These are phyloP conservation scores for Scedosporium boydii DNA, from an alignment of 2,329 filamentous ascomycete species.

Conservation along the genomic window DNA sequence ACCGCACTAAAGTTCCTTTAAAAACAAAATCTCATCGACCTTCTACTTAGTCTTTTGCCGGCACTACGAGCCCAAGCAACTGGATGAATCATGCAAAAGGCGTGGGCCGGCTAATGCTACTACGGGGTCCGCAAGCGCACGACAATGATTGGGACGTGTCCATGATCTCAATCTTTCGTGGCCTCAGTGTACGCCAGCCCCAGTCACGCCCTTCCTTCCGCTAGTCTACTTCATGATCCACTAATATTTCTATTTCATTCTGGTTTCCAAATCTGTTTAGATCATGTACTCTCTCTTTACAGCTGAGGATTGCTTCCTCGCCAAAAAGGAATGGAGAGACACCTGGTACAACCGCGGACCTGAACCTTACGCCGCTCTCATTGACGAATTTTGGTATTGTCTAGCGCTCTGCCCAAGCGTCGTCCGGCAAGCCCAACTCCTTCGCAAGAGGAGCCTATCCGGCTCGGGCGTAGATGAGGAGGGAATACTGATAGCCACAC, in stretches of 20 bases:
- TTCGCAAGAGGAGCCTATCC: slow-evolving; percentile 20
- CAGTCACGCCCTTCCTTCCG: neutral
- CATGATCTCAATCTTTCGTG: slow-evolving; percentile 27
- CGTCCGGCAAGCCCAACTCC: slow-evolving; percentile 19
- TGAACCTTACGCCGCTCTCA: slow-evolving; percentile 7
- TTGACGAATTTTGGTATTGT: slow-evolving; percentile 23
- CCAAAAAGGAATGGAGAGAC: neutral
- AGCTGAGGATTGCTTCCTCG: slow-evolving; percentile 9
- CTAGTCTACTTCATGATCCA: neutral
- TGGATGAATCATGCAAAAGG: slow-evolving; percentile 30
- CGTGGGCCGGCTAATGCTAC: slow-evolving; percentile 26
- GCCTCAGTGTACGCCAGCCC: slow-evolving; percentile 21
- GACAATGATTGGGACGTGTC: slow-evolving; percentile 24
- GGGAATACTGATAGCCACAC: slow-evolving; percentile 13
- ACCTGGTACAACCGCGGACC: neutral
- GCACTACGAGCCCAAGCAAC: slow-evolving; percentile 23
- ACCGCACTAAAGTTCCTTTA: neutral
- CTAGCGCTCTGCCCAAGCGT: slow-evolving; percentile 25
- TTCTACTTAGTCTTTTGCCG: slow-evolving; percentile 26
- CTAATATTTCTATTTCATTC: neutral
- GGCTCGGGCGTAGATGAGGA: slow-evolving; percentile 19
- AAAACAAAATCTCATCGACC: neutral
- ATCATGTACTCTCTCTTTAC: slow-evolving; percentile 29
- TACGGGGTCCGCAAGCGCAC: slow-evolving; percentile 26
- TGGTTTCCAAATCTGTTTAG: slow-evolving; percentile 12